Base-by-base conservation (phyloP, 257 asterid genomes). In the Craterostigma plantagineum region DNA sequence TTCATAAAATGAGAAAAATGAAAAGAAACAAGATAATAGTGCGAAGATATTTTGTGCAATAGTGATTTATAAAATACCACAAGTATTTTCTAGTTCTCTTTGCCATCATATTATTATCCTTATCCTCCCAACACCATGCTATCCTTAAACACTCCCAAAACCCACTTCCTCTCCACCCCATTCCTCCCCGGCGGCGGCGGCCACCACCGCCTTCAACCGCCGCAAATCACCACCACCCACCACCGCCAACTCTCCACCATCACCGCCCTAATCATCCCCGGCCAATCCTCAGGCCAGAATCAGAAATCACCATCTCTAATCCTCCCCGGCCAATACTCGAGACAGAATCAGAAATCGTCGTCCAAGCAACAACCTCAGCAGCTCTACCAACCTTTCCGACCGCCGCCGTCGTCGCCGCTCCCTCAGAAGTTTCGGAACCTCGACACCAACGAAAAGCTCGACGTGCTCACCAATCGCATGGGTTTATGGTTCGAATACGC, bases 401-500 rank as follows among this genome's bases (percentile, higher is more conserved):
- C 91, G 2, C 73, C 91, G 2, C 96, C 96, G 6, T 73, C 92
- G 2, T 52, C 91, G 7, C 87, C 92, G 0, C 62, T 77, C 33
- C 94, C 92, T 8, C 14, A 63, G 8, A 63, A 69, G 14, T 86
- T 33, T 66, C 81, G 91, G 36, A 7, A 33, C 35, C 87, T 86
- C 36, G 94, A 86, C 66, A 63, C 60, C 51, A 60, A 48, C 16
- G 58, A 48, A 6, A 73, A 70, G 9, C 70, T 86, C 35, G 92
- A 86, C 11, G 49, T 78, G 33, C 87, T 86, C 7, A 0, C 79
- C 45, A 63, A 71, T 37, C 75, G 96, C 0, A 58, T 73, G 34
- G 96, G 94, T 0, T 54, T 15, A 8, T 86, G 96, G 96, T 81
- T 46, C 56, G 94, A 86, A 11, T 86, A 75, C 56, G 81, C 84